phyloP scores from a whole-genome alignment of 1,139 yeast genomes.

The Suhomyces panamericanus region DNA sequence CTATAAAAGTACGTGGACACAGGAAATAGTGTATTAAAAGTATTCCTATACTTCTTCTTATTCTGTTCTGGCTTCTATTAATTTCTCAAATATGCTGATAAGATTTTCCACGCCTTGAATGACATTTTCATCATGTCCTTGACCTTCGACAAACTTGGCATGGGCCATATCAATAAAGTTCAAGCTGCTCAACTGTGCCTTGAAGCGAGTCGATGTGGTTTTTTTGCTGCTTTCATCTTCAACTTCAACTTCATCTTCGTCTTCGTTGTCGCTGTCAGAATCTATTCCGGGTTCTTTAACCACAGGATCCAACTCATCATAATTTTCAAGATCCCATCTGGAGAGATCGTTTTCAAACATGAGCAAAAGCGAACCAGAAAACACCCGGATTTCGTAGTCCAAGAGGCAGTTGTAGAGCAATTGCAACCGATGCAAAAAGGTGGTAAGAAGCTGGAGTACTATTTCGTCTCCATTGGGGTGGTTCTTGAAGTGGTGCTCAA shows the following conservation, averaged over 20 bases:
- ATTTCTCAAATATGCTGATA: conserved; percentile 41
- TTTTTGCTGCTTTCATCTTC: conserved; percentile 15
- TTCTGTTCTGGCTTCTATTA: conserved; percentile 11
- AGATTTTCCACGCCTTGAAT: conserved; percentile 67
- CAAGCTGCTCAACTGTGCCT: conserved; percentile 49
- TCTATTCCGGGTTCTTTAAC: conserved; percentile 24
- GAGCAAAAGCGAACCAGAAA: conserved; percentile 74
- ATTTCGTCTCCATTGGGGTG: conserved; percentile 16
- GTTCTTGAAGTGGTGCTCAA: conserved; percentile 30
- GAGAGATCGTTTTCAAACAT: conserved; percentile 66
- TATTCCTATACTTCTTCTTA: too few relatives aligned
- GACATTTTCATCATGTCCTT: conserved; percentile 72
- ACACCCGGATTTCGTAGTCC: conserved; percentile 62
- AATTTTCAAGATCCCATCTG: conserved; percentile 44
- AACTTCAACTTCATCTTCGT: conserved; percentile 25
- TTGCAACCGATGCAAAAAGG: conserved; percentile 59
- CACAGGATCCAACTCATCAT: conserved; percentile 40
- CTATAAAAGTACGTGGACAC: too few relatives aligned
- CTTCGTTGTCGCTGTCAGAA: conserved; percentile 35
- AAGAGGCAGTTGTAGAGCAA: conserved; percentile 63
- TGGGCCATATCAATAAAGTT: conserved; percentile 90
- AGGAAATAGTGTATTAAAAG: too few relatives aligned
- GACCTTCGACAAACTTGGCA: conserved; percentile 59
- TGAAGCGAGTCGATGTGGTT: conserved; percentile 16
- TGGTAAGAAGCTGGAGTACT: conserved; percentile 25